A percentile compares a stretch with the other conserved stretches of the same genome.
Conservation (phyloP, 2,329 filamentous ascomycete genomes). For the Fusarium sp. region DNA sequence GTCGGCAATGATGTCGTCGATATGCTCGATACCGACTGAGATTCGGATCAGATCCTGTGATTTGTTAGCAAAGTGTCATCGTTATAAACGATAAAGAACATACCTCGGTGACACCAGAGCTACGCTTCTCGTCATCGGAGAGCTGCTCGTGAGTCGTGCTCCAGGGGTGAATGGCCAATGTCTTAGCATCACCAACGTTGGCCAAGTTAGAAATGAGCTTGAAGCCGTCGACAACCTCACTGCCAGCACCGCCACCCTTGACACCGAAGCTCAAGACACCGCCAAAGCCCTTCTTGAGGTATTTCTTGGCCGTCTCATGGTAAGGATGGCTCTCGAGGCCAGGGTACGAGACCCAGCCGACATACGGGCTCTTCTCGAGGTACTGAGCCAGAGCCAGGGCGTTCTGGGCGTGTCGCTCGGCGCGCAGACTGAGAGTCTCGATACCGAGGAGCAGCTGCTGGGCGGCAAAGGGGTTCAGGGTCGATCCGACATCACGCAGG, state of each 20-base stretch:
- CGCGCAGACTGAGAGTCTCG: slow-evolving; percentile 89
- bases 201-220: slow-evolving; percentile 96
- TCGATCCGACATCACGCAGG: slow-evolving; percentile 85
- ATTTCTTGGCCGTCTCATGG: slow-evolving; percentile 86
- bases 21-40: slow-evolving; percentile 95
- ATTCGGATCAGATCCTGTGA: slow-evolving; percentile 88
- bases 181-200: slow-evolving; percentile 97
- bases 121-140: slow-evolving; percentile 81
- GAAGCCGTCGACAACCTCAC: slow-evolving; percentile 91
- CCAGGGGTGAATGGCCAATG: slow-evolving; percentile 94
- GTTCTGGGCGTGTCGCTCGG: slow-evolving; percentile 89
- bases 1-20: slow-evolving; percentile 96
- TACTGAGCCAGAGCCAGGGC: slow-evolving; percentile 83
- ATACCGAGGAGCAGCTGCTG: slow-evolving; percentile 91
- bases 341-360: slow-evolving; percentile 94
- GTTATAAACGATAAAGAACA: slow-evolving; percentile 24
- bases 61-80: background rate
- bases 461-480: slow-evolving; percentile 89
- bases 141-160: slow-evolving; percentile 96
- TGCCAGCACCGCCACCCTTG: slow-evolving; percentile 87
- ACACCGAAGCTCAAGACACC: slow-evolving; percentile 95
- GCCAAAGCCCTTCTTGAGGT: slow-evolving; percentile 85
- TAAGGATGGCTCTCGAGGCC: slow-evolving; percentile 86
- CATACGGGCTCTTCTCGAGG: slow-evolving; percentile 85
- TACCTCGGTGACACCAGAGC: slow-evolving; percentile 85